Evolutionary conservation across 2,329 filamentous ascomycete species (phyloP).

Genomic region (Penicillium janthinellum): DNA sequence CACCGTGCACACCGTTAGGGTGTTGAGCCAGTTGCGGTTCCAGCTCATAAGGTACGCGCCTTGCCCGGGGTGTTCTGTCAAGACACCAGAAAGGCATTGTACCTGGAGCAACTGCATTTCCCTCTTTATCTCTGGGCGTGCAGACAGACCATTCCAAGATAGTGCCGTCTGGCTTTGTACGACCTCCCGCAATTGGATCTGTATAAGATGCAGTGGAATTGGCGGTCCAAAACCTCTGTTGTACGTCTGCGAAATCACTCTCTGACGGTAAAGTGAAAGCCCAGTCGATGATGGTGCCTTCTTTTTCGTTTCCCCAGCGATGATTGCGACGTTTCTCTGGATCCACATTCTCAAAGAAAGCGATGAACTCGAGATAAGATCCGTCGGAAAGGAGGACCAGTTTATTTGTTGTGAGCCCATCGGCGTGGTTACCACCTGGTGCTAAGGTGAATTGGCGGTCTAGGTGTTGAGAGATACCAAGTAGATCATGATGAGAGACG

Average conservation of each 20-base stretch:
- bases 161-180: neutral
- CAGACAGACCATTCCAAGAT: neutral
- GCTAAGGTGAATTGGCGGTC: conserved; percentile 17
- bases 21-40: neutral
- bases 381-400: conserved; percentile 21
- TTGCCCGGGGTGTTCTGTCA: neutral
- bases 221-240: conserved; percentile 1
- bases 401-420: conserved; percentile 23
- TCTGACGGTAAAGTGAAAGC: conserved; percentile 21
- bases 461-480: conserved; percentile 3
- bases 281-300: conserved; percentile 23
- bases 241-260: conserved; percentile 14
- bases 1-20: neutral
- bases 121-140: neutral
- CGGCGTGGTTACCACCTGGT: conserved; percentile 21
- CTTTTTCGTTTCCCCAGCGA: conserved; percentile 23
- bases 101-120: neutral
- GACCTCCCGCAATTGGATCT: neutral
- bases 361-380: conserved; percentile 22
- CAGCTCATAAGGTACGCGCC: neutral
- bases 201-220: neutral
- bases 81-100: conserved; percentile 2
- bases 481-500: neutral
- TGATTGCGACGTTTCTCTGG: conserved; percentile 18
- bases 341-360: conserved; percentile 23